phyloP scores from a whole-genome alignment of 2,329 filamentous ascomycete genomes.

The Cadophora sp. region DNA sequence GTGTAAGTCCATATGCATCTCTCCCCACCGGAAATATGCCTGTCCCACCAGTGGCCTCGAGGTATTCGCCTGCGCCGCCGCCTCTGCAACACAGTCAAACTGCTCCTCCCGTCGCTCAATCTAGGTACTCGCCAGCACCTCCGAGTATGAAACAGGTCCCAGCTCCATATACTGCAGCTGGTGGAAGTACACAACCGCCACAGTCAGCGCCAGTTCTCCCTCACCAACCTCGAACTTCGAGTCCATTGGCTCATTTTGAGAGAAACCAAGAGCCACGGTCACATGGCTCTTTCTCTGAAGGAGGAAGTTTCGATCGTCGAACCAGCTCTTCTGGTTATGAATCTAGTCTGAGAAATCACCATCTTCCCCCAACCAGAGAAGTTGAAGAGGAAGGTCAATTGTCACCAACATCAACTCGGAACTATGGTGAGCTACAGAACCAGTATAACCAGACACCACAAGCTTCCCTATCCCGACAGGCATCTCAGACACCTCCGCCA shows the following conservation, averaged over 20 bases:
- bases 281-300: slow-evolving; percentile 45
- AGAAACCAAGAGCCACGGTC: slow-evolving; percentile 44
- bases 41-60: slow-evolving; percentile 48
- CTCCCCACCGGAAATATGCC: slow-evolving; percentile 35
- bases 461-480: slow-evolving; percentile 46
- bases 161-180: slow-evolving; percentile 38
- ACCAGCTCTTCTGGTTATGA: slow-evolving; percentile 61
- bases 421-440: slow-evolving; percentile 33
- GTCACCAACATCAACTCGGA: slow-evolving; percentile 40
- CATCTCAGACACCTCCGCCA: slow-evolving; percentile 59
- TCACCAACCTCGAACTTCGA: slow-evolving; percentile 70
- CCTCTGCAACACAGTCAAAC: slow-evolving; percentile 51
- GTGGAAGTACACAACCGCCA: slow-evolving; percentile 51
- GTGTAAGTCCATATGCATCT: slow-evolving; percentile 44
- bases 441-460: slow-evolving; percentile 35
- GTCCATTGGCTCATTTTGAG: slow-evolving; percentile 70
- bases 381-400: slow-evolving; percentile 62
- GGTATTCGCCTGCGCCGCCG: slow-evolving; percentile 67
- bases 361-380: slow-evolving; percentile 66
- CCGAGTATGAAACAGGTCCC: slow-evolving; percentile 34
- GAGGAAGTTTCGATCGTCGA: slow-evolving; percentile 54
- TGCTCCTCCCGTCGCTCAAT: slow-evolving; percentile 46
- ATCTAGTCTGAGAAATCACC: slow-evolving; percentile 55
- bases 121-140: slow-evolving; percentile 51
- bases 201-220: slow-evolving; percentile 50